phyloP scores from a whole-genome alignment of 192 early-diverging fungal genomes.

The Chytriomyces confervae region DNA sequence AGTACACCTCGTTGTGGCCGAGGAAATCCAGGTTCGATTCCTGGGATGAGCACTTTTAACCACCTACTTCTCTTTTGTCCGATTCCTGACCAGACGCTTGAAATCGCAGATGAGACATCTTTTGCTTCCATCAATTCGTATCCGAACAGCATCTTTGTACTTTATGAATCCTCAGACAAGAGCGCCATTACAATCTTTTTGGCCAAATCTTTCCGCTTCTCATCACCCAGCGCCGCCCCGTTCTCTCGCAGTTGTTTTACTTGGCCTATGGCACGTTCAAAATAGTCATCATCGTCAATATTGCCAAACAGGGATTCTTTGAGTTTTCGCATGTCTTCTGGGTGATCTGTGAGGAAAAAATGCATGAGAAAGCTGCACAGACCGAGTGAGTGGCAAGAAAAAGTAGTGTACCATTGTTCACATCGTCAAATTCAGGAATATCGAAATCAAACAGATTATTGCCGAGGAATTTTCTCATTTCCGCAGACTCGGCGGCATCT shows the following conservation, averaged over 20 bases:
- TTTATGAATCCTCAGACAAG: constrained; percentile 9
- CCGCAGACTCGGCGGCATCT: neutral
- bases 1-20: too few species aligned
- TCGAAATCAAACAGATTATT: constrained; percentile 3
- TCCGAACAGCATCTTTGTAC: neutral
- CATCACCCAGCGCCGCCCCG: neutral
- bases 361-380: too few species aligned
- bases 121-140: neutral
- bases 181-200: constrained; percentile 26
- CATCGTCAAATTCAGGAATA: constrained; percentile 20
- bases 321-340: constrained; percentile 20
- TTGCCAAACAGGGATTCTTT: constrained; percentile 18
- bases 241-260: constrained; percentile 25
- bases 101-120: too few species aligned
- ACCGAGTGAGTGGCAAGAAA: too few species aligned
- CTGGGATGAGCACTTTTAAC: too few species aligned
- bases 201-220: constrained; percentile 23
- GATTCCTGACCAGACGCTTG: too few species aligned
- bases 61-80: too few species aligned
- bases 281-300: constrained; percentile 33
- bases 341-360: neutral
- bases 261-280: constrained; percentile 27
- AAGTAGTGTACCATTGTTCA: neutral
- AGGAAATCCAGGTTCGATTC: too few species aligned
- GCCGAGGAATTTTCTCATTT: neutral